Percentiles rank a stretch among this genome's conserved stretches.
Conservation (phyloP, 2,329 filamentous ascomycete species). For the Aspergillus sp. region DNA sequence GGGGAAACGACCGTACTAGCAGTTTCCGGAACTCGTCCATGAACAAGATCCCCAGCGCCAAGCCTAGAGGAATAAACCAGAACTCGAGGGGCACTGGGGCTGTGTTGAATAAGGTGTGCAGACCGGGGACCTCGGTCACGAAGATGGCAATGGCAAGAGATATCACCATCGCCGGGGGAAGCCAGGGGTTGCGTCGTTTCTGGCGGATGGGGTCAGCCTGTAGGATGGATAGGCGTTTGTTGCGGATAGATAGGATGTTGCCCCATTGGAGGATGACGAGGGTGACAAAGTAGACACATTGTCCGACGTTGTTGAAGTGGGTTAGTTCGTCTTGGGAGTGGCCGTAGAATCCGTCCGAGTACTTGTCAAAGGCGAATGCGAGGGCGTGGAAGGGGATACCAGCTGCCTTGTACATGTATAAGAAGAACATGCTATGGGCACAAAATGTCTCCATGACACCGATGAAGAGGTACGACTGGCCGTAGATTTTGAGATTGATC, state of each 20-base stretch:
- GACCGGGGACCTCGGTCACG: conserved; percentile 48
- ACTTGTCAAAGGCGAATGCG: too few relatives aligned
- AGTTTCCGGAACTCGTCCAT: conserved; percentile 53
- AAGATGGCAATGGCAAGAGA: conserved; percentile 51
- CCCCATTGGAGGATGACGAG: conserved; percentile 53
- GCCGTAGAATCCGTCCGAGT: too few relatives aligned
- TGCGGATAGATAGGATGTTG: conserved; percentile 49
- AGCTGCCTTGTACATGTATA: too few relatives aligned
- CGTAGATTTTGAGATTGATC: too few relatives aligned
- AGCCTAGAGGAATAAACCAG: conserved; percentile 49
- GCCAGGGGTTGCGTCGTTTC: conserved; percentile 47
- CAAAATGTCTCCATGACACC: too few relatives aligned
- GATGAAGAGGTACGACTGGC: too few relatives aligned
- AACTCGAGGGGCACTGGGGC: conserved; percentile 48
- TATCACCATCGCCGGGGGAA: conserved; percentile 43
- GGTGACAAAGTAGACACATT: conserved; percentile 52
- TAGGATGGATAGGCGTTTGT: conserved; percentile 48
- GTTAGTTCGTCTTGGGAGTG: too few relatives aligned
- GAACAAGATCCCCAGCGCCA: conserved; percentile 47
- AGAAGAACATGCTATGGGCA: too few relatives aligned
- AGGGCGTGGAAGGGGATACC: too few relatives aligned
- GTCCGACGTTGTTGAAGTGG: conserved; percentile 36
- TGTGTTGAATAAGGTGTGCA: conserved; percentile 47
- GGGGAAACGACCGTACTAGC: conserved; percentile 44
- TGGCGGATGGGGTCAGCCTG: conserved; percentile 48